Evolutionary conservation across 306 rosid species (phyloP).

Genomic region (Luffa acutangula): DNA sequence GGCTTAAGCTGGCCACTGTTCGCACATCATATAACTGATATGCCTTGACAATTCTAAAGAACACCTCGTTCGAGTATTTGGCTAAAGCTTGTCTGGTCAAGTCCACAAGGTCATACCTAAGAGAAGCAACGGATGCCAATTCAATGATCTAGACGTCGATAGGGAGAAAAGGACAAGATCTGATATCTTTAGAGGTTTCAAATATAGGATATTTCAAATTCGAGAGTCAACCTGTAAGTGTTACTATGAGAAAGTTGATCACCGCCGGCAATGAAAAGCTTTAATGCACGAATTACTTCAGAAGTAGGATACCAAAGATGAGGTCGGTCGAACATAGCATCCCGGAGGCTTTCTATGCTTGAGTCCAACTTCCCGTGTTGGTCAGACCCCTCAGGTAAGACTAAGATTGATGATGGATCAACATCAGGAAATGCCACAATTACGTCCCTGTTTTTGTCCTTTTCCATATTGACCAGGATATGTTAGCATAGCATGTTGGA

Average conservation of each 20-base stretch:
- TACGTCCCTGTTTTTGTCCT: constrained; percentile 89
- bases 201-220: background rate
- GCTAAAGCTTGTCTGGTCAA: constrained; percentile 80
- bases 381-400: constrained; percentile 11
- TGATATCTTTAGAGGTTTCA: background rate
- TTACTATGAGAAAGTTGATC: constrained; percentile 42
- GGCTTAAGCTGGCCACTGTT: constrained; percentile 30
- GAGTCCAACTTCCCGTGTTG: constrained; percentile 21
- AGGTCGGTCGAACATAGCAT: constrained; percentile 48
- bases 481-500: background rate
- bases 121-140: background rate
- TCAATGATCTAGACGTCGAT: background rate
- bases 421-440: constrained; percentile 85
- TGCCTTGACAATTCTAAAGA: constrained; percentile 50
- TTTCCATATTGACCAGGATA: constrained; percentile 3
- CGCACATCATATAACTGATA: constrained; percentile 33
- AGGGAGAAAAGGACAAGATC: background rate
- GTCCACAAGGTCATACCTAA: constrained; percentile 83
- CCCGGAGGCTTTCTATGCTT: constrained; percentile 17
- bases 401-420: constrained; percentile 54
- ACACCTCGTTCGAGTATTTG: constrained; percentile 60
- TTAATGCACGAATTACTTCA: constrained; percentile 59
- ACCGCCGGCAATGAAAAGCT: constrained; percentile 58
- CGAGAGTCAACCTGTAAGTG: constrained; percentile 46
- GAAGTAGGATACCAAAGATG: constrained; percentile 87